Evolutionary conservation across 257 asterid species (phyloP), one percentile per base, ranked within the genome.

Genomic region (Solanum medicagineum): DNA sequence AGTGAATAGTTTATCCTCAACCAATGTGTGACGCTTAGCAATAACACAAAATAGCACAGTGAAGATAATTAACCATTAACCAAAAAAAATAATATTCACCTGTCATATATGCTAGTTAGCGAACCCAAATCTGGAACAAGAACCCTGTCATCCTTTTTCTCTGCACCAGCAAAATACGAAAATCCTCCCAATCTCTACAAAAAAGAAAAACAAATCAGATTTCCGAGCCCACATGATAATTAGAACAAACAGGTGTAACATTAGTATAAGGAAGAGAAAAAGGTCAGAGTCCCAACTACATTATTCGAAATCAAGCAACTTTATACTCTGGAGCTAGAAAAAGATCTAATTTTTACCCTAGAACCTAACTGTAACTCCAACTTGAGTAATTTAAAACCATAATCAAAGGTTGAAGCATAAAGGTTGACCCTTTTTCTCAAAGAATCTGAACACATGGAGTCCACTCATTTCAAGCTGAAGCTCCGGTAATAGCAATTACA

Each of bases 41-140:
- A 69, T 93, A 93, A 88, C 93, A 95, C 93, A 92, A 91, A 93
- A 91, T 10, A 83, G 94, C 97, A 53, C 94, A 92, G 54, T n/a
- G 14, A 36, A 40, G 8, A 73, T n/a, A 73, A 20, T 96, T 1
- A 44, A 19, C 95, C 95, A 93, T 98, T 93, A 84, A 87, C 85
- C 71, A 47, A 74, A 85, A 81, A 47, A 66, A 29, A 73, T 84
- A 81, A 22, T 5, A 44, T 86, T 20, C 81, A 94, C 99, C 97
- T 90, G 82, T 94, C 98, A 57, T 92, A 91, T 74, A 94, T 85
- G 90, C 98, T 94, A 9, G 98, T 94, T 75, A 95, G 90, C 15
- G 98, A 96, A 54, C 98, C 98, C 36, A 96, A 92, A 92, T 96
- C 98, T 57, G 98, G 98, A 47, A 96, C 99, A 86, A 96, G 95